phyloP scores from a whole-genome alignment of 1,284 basidiomycete species.

The Apiotrichum sp. region DNA sequence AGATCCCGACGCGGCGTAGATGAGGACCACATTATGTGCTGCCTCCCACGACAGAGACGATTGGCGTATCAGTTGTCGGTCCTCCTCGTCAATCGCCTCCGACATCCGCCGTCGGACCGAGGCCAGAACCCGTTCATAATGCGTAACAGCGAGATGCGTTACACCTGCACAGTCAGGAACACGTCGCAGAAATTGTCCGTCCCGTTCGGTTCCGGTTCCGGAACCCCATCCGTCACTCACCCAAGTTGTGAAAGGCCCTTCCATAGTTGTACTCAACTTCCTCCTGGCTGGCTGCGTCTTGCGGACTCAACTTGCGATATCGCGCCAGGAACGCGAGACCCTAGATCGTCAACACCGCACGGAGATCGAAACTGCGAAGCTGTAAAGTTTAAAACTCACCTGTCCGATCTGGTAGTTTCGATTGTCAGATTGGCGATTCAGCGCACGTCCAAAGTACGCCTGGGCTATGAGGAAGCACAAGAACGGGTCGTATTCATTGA shows the following conservation, averaged over 20 bases:
- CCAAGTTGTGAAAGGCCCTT: slow-evolving; percentile 81
- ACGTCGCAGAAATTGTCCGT: too few species aligned
- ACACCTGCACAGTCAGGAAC: slow-evolving; percentile 54
- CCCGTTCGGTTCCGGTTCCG: background rate
- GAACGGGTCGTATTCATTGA: slow-evolving; percentile 74
- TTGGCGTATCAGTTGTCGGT: slow-evolving; percentile 39
- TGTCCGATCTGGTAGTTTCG: slow-evolving; percentile 72
- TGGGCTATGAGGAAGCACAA: slow-evolving; percentile 75
- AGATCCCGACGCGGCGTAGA: slow-evolving; percentile 71
- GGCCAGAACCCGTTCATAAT: slow-evolving; percentile 70
- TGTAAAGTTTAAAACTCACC: slow-evolving; percentile 47
- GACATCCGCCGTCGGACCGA: slow-evolving; percentile 52
- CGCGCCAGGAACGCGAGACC: slow-evolving; percentile 72
- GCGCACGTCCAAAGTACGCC: slow-evolving; percentile 77
- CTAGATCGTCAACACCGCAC: slow-evolving; percentile 45
- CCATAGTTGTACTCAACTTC: slow-evolving; percentile 92
- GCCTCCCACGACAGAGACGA: slow-evolving; percentile 58
- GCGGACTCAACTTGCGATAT: slow-evolving; percentile 58
- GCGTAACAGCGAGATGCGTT: slow-evolving; percentile 68
- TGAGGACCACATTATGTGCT: slow-evolving; percentile 79
- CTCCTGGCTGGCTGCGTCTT: slow-evolving; percentile 49
- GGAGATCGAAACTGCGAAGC: background rate
- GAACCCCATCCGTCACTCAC: slow-evolving; percentile 48
- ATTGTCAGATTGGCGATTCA: slow-evolving; percentile 92
- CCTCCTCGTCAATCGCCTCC: slow-evolving; percentile 13